phyloP scores from a whole-genome alignment of 129 eudicot species.

The Smallanthus sonchifolius region DNA sequence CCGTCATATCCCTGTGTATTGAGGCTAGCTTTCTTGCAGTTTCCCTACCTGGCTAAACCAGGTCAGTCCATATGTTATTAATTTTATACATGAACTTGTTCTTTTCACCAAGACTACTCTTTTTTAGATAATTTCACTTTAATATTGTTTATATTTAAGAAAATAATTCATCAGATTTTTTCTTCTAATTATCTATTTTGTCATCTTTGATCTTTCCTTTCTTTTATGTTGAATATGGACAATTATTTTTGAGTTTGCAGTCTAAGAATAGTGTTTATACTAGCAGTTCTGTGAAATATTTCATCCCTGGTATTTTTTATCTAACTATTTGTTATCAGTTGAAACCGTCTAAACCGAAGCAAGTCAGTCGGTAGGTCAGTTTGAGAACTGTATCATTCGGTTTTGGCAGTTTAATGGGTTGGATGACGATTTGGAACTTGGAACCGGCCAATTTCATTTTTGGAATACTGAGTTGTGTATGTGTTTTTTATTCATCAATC shows the following conservation, averaged over 20 bases:
- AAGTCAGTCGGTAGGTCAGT: too few relatives aligned
- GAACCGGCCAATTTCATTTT: too few relatives aligned
- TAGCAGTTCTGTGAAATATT: background rate
- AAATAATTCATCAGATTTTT: background rate
- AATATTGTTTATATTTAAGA: slow-evolving; percentile 8
- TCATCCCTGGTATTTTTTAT: background rate
- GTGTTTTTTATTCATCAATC: too few relatives aligned
- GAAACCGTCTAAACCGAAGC: too few relatives aligned
- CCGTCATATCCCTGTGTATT: background rate
- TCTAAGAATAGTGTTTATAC: background rate
- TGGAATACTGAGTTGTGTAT: too few relatives aligned
- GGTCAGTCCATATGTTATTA: slow-evolving; percentile 17
- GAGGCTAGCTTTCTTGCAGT: slow-evolving; percentile 11
- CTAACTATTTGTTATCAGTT: too few relatives aligned
- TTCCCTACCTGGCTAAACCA: slow-evolving; percentile 9
- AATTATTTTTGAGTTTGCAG: background rate
- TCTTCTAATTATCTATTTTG: background rate
- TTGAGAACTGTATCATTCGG: too few relatives aligned
- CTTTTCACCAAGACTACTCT: background rate
- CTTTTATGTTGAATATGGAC: too few relatives aligned
- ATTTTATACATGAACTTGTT: slow-evolving; percentile 8
- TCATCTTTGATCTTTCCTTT: too few relatives aligned
- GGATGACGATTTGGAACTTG: too few relatives aligned
- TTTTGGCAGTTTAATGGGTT: too few relatives aligned
- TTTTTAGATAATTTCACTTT: background rate